phyloP scores from a whole-genome alignment of 306 rosid species.

The Prunus mume region DNA sequence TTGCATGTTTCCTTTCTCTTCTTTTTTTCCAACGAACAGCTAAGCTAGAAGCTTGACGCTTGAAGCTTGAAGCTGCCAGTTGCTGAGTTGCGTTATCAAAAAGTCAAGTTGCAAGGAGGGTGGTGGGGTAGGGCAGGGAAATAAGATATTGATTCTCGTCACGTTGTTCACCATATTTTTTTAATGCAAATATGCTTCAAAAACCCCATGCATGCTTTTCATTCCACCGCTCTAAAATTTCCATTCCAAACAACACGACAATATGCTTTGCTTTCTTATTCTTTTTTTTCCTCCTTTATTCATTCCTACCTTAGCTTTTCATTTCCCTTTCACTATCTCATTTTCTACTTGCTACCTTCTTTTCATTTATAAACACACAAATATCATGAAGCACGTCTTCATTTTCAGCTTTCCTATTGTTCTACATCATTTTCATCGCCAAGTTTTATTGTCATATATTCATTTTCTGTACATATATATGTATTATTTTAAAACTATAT shows the following conservation, averaged over 20 bases:
- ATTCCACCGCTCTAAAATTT: not conserved
- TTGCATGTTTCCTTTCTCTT: not conserved
- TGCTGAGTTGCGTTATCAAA: not conserved
- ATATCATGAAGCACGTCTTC: no score
- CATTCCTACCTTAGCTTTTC: not conserved
- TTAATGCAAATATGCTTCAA: not conserved
- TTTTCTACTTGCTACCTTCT: not conserved
- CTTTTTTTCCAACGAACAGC: constrained; percentile 8
- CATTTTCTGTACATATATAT: no score
- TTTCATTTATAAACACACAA: no score
- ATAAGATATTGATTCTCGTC: constrained; percentile 21
- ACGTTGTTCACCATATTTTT: constrained; percentile 6
- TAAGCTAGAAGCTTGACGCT: not conserved
- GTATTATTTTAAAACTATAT: no score
- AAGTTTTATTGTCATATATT: no score
- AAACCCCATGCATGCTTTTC: constrained; percentile 3
- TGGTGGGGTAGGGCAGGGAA: not conserved
- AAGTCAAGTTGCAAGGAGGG: constrained; percentile 26
- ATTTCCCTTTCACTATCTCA: not conserved
- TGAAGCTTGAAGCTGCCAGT: not conserved
- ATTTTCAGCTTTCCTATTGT: no score
- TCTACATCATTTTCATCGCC: no score
- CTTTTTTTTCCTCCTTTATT: not conserved
- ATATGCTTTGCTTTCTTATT: not conserved
- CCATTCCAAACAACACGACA: not conserved